Percentiles rank a stretch among this genome's conserved stretches.
Evolutionary conservation across 23 red algal species (phyloP).

Genomic region (Agarophyton chilense): DNA sequence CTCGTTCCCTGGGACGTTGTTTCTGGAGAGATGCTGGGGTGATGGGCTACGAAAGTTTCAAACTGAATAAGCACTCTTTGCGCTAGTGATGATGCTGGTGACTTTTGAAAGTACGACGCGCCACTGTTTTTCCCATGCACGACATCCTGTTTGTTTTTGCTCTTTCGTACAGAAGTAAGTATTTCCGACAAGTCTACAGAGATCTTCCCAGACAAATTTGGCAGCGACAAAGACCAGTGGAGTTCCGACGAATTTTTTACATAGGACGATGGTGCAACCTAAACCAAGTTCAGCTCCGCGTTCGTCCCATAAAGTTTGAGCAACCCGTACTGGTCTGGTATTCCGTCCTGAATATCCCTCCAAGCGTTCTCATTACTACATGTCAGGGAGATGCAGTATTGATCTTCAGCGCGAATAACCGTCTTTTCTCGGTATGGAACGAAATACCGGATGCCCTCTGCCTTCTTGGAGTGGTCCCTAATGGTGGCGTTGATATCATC

Average conservation of each 20-base stretch:
- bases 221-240: constrained; percentile 51
- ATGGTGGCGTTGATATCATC: constrained; percentile 23
- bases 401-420: constrained; percentile 51
- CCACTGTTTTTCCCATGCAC: not conserved
- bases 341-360: constrained; percentile 30
- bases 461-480: constrained; percentile 32
- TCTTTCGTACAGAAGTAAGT: not conserved
- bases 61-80: constrained; percentile 38
- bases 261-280: constrained; percentile 28
- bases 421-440: constrained; percentile 43
- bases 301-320: constrained; percentile 35
- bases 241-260: constrained; percentile 4
- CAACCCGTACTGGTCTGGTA: constrained; percentile 29
- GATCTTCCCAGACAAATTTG: constrained; percentile 22
- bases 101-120: not conserved
- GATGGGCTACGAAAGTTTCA: constrained; percentile 31
- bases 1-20: not conserved
- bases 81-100: constrained; percentile 46
- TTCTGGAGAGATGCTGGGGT: not conserved
- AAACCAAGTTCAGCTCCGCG: constrained; percentile 20
- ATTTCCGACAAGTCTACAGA: not conserved
- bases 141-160: not conserved
- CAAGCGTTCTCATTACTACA: constrained; percentile 67
- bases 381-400: constrained; percentile 24
- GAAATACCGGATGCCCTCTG: constrained; percentile 36